Base-by-base conservation (phyloP, 2,329 filamentous ascomycete species). In the Magnaporthiopsis incrustans region DNA sequence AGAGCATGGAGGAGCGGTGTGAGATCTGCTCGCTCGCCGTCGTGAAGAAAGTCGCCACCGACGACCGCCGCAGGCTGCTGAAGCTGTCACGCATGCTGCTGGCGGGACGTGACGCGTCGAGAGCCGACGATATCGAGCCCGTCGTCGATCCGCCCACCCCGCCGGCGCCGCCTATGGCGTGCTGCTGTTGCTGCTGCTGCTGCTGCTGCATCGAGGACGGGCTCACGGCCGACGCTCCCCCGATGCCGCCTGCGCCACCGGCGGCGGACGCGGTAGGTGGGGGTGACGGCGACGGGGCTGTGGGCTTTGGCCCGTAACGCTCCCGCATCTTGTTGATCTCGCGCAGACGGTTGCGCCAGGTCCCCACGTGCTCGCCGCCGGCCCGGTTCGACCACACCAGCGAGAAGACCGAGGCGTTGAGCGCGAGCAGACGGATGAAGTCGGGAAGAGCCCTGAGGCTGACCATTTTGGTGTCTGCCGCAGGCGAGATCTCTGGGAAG, bases 321-420 rank as follows among this genome's bases (percentile, higher is more conserved):
- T 96, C 91, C 33, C 92, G 86, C 61, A 99, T 82, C 59, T 87
- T 85, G 73, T 89, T 89, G 73, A 99, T 96, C 73, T 94, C 90
- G 61, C 90, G 86, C 15, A 98, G 83, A 61, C 95, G 87, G 70
- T 89, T 91, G 65, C 92, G 87, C 95, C 95, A 98, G 11, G 91
- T 91, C 14, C 92, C 95, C 35, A 95, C 83, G 71, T 96, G 88
- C 73, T 96, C 92, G 64, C 89, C 89, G 7, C 88, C 89, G 67
- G 89, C 85, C 60, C 87, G 83, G 70, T 86, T 87, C 60, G 86
- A 85, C 92, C 94, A 97, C n/a, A 97, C 93, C 59, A 89, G 84
- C 2, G 90, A 92, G 74, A 98, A 97, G 11, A 98, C 91, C 18
- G 91, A 96, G 0, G 95, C 93, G 72, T 97, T 98, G 67, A 99